Conservation (phyloP, 192 early-diverging fungal genomes). For the Entophlyctis luteolus region DNA sequence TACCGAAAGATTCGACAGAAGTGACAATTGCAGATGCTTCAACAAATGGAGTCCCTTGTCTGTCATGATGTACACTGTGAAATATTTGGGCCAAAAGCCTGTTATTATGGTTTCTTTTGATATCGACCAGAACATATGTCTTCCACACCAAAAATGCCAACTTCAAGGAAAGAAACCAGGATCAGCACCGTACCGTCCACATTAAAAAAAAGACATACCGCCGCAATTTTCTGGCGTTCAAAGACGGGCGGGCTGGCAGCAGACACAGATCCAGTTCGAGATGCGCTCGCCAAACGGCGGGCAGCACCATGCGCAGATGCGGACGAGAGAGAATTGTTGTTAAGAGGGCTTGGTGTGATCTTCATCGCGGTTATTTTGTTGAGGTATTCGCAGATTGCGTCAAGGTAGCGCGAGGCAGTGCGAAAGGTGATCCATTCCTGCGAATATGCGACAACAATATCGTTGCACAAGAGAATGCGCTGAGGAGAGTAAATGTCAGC, state of each 20-base stretch:
- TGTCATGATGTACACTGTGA: constrained; percentile 62
- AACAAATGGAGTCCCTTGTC: constrained; percentile 58
- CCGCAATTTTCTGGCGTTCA: not conserved
- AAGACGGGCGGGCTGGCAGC: not conserved
- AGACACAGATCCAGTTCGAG: not conserved
- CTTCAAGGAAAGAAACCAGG: constrained; percentile 30
- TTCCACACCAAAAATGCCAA: constrained; percentile 74
- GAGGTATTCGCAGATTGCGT: constrained; percentile 67
- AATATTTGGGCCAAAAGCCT: constrained; percentile 66
- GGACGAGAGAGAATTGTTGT: not conserved
- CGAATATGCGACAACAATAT: constrained; percentile 66
- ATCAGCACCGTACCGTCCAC: too few relatives aligned
- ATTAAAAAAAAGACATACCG: not conserved
- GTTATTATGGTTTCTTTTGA: constrained; percentile 59
- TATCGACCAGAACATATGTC: constrained; percentile 55
- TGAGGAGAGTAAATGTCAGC: constrained; percentile 19
- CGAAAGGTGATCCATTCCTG: constrained; percentile 63
- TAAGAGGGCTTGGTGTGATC: not conserved
- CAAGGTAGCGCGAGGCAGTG: constrained; percentile 54
- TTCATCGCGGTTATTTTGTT: constrained; percentile 55
- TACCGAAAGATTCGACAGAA: constrained; percentile 60
- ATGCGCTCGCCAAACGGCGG: not conserved
- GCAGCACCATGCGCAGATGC: not conserved
- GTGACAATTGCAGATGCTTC: constrained; percentile 49
- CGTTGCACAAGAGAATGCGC: constrained; percentile 61